A percentile compares a stretch with the other conserved stretches of the same genome.
Conservation (phyloP, 305 asterid species). For the Lippia alba region DNA sequence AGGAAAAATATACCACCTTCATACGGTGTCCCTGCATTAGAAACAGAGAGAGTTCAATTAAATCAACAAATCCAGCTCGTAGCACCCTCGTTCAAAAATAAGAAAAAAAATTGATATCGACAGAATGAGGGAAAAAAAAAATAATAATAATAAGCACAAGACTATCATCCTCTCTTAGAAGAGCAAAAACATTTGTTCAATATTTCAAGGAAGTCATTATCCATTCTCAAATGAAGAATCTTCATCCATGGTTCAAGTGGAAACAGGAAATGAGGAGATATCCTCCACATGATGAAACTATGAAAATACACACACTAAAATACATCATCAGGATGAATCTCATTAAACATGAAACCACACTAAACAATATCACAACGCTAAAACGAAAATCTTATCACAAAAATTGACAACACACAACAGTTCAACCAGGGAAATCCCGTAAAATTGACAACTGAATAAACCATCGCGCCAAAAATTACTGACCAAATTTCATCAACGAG, state of each 20-base stretch:
- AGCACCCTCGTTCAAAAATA: constrained; percentile 3
- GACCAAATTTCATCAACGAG: not conserved
- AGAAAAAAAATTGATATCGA: not conserved
- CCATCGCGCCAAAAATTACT: not conserved
- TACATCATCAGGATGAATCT: constrained; percentile 9
- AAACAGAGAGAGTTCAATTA: constrained; percentile 24
- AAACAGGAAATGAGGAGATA: not conserved
- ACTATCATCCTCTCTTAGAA: not conserved
- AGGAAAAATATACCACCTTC: constrained; percentile 87
- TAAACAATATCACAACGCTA: too few relatives aligned
- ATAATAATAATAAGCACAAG: not conserved
- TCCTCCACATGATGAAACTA: too few relatives aligned
- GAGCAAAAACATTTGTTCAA: not conserved
- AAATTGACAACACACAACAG: not conserved
- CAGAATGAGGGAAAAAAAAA: not conserved
- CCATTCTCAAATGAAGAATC: too few relatives aligned
- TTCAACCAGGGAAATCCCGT: not conserved
- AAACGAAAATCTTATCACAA: not conserved
- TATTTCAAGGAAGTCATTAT: not conserved
- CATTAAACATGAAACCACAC: not conserved
- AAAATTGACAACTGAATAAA: too few relatives aligned
- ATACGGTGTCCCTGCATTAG: constrained; percentile 83
- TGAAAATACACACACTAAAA: not conserved
- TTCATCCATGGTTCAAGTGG: not conserved
- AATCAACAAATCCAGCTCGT: constrained; percentile 17